Conservation (phyloP, 371 early-diverging fungal genomes). For the Lichtheimia hyalospora region DNA sequence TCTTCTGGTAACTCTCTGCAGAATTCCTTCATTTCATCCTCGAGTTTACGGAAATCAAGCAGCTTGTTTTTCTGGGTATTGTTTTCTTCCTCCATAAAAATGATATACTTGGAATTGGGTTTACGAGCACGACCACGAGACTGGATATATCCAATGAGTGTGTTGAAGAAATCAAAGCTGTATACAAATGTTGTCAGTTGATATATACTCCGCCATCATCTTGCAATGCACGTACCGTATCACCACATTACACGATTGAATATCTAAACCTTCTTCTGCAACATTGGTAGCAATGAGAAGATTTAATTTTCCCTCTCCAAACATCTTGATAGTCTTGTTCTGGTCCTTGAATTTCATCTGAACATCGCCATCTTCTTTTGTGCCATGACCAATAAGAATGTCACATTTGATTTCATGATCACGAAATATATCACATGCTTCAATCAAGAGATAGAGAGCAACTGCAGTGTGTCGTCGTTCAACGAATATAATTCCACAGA, state of each 20-base stretch:
- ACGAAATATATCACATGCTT: conserved; percentile 36
- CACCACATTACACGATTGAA: conserved; percentile 92
- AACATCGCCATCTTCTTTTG: conserved; percentile 42
- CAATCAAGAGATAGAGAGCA: conserved; percentile 58
- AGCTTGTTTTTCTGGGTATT: conserved; percentile 33
- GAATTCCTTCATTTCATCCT: conserved; percentile 55
- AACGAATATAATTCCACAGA: conserved; percentile 88
- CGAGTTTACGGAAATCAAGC: conserved; percentile 43
- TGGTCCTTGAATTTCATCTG: conserved; percentile 69
- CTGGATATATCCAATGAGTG: conserved; percentile 82
- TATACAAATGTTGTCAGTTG: conserved; percentile 16
- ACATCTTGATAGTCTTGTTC: conserved; percentile 63
- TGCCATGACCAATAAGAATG: conserved; percentile 74
- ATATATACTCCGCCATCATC: no score
- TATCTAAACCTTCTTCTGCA: conserved; percentile 97
- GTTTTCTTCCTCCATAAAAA: conserved; percentile 66
- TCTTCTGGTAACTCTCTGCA: conserved; percentile 49
- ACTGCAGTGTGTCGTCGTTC: conserved; percentile 72
- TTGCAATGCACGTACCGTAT: conserved; percentile 55
- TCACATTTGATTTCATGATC: conserved; percentile 40
- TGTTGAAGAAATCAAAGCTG: conserved; percentile 79
- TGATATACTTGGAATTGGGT: conserved; percentile 69
- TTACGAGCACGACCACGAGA: conserved; percentile 94
- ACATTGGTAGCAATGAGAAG: conserved; percentile 92
- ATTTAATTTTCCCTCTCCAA: conserved; percentile 70